Evolutionary conservation across 108 stramenopile genomes (phyloP).

Genomic region (Pseudonitzschia pungens): DNA sequence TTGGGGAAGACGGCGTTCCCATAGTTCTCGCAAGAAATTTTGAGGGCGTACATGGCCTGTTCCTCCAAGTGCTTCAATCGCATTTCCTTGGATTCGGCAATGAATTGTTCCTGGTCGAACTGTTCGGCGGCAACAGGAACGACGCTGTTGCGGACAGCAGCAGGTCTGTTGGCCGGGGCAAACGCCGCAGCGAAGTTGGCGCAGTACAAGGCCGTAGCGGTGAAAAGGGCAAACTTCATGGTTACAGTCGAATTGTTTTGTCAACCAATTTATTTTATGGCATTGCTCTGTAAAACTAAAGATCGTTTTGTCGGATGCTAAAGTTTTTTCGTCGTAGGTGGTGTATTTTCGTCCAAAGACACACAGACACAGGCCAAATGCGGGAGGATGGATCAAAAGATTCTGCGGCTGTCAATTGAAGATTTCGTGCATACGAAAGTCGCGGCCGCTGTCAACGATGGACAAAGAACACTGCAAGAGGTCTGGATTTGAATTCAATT

Average conservation of each 20-base stretch:
- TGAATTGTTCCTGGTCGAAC: slow-evolving; percentile 88
- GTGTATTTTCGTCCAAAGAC: background rate
- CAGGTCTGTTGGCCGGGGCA: slow-evolving; percentile 35
- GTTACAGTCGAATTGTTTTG: slow-evolving; percentile 7
- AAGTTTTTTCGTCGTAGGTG: background rate
- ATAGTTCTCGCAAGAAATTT: slow-evolving; percentile 87
- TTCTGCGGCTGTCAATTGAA: slow-evolving; percentile 1
- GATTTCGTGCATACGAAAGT: background rate
- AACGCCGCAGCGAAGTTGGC: slow-evolving; percentile 56
- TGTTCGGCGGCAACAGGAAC: slow-evolving; percentile 45
- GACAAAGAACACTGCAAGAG: too few species aligned
- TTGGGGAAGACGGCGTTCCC: slow-evolving; percentile 88
- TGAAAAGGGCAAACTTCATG: slow-evolving; percentile 55
- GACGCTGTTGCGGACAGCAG: slow-evolving; percentile 24
- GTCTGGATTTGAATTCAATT: too few species aligned
- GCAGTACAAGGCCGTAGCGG: slow-evolving; percentile 39
- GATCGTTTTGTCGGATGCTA: background rate
- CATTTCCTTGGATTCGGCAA: slow-evolving; percentile 85
- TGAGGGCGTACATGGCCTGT: slow-evolving; percentile 89
- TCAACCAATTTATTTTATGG: background rate
- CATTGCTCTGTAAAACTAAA: background rate
- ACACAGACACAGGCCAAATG: background rate
- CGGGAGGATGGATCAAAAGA: background rate
- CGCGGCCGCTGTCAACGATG: too few species aligned
- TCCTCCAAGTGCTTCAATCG: slow-evolving; percentile 88